Evolutionary conservation across 805 yeast genomes (phyloP), one percentile per base, ranked within the genome.

Genomic region (Candida broadrunensis): DNA sequence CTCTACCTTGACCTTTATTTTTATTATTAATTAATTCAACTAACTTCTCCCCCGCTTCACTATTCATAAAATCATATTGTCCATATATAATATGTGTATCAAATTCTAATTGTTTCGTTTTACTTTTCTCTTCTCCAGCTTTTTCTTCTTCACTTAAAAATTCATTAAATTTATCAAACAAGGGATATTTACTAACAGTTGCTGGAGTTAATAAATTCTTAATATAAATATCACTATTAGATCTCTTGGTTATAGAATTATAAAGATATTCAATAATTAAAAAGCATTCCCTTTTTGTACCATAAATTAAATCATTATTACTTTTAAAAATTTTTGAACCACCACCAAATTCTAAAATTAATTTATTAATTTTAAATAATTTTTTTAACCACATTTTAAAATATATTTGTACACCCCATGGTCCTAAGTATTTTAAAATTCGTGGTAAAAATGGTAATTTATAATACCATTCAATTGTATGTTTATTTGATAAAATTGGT

Each of bases 41-140:
- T 38, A 70, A 46, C 33, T 55, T 61, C 16, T 47, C 41, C 4
- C 85, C 85, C 0, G 84, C 83, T 31, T 66, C 70, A 1, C 71
- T 59, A 51, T 80, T 73, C 93, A 85, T 85, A 72, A 86, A 85
- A 54, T 86, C 95, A 47, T 70, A 77, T 47, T 81, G 77, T 0
- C 93, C 95, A 56, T 84, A 86, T 7, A 76, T 52, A 58, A 80
- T 65, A 49, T 79, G 56, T 2, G 74, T 64, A 33, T 66, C 60
- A 37, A 66, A 64, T 3, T 38, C 36, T 39, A 48, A 38, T 4
- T 33, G 19, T 18, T 41, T 31, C 6, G 24, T 21, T 21, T 21
- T 9, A 21, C 24, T 21, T 9, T 21, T 21, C 6, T 21, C 9
- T n/a, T n/a, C n/a, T n/a, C n/a, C n/a, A 15, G 42, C 33, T 17